These are phyloP conservation scores for Thinopyrum obtusiflorum DNA, from an alignment of 202 grass and related monocot genomes.

Conservation along the genomic window DNA sequence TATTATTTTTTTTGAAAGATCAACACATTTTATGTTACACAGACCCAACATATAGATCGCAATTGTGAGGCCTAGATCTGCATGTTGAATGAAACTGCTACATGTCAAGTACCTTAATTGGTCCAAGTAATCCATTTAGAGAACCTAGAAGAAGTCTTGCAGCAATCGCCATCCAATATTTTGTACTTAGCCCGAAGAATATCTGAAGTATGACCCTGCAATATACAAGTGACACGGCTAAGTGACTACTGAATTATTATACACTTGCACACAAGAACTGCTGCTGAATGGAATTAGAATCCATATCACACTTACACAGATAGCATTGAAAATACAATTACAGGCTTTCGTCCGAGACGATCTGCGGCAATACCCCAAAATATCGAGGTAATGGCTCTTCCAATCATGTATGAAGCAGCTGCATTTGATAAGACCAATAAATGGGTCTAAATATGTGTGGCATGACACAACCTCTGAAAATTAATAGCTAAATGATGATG, in stretches of 20 bases:
- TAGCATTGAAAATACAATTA: conserved; percentile 45
- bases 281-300: background rate
- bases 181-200: conserved; percentile 57
- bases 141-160: conserved; percentile 65
- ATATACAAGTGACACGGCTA: background rate
- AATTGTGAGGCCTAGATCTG: background rate
- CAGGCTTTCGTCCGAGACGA: conserved; percentile 54
- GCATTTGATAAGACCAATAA: conserved; percentile 23
- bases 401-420: conserved; percentile 68
- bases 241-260: background rate
- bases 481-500: background rate
- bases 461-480: background rate
- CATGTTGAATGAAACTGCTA: background rate
- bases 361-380: conserved; percentile 63
- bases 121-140: conserved; percentile 62
- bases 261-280: background rate
- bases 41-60: background rate
- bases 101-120: conserved; percentile 40
- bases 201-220: conserved; percentile 53
- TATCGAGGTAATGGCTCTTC: conserved; percentile 46
- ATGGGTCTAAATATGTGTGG: background rate
- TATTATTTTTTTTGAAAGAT: background rate
- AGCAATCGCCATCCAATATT: conserved; percentile 66
- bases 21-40: background rate
- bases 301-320: conserved; percentile 47